phyloP scores from a whole-genome alignment of 805 yeast genomes.

The Candida takata region DNA sequence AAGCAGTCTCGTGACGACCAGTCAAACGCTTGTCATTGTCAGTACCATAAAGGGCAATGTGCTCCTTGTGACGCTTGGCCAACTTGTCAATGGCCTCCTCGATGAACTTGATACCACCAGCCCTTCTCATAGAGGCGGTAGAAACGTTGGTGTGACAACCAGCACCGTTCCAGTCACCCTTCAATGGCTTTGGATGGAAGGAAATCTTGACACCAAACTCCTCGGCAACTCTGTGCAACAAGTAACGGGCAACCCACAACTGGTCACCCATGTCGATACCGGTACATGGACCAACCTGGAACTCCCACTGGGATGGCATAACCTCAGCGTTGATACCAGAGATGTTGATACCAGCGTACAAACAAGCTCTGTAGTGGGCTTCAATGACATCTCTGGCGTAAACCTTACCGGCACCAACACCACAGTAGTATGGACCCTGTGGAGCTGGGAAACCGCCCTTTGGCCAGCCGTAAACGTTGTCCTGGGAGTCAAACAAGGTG shows the following conservation, averaged over 20 bases:
- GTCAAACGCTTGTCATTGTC: conserved; percentile 95
- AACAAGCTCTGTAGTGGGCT: conserved; percentile 98
- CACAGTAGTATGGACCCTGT: conserved; percentile 99
- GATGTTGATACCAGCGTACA: conserved; percentile 82
- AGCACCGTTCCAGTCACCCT: conserved; percentile 99
- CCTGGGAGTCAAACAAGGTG: conserved; percentile 88
- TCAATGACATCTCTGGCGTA: conserved; percentile 97
- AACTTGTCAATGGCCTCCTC: conserved; percentile 90
- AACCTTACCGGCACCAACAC: conserved; percentile 98
- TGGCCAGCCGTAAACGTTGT: conserved; percentile 96
- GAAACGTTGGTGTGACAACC: conserved; percentile 99
- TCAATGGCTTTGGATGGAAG: conserved; percentile 97
- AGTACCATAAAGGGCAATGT: conserved; percentile 89
- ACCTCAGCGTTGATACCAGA: conserved; percentile 99
- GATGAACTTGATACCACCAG: conserved; percentile 94
- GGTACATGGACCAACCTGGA: conserved; percentile 97
- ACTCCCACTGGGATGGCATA: conserved; percentile 99
- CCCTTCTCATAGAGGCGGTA: conserved; percentile 80
- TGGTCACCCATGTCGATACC: conserved; percentile 98
- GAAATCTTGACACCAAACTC: conserved; percentile 98
- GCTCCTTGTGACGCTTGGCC: conserved; percentile 94
- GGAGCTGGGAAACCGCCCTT: conserved; percentile 99
- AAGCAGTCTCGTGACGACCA: conserved; percentile 98
- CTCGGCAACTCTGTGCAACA: conserved; percentile 92
- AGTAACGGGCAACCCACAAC: conserved; percentile 92